Percentiles rank a stretch among this genome's conserved stretches.
Evolutionary conservation across 805 yeast species (phyloP).

Genomic region (Candida andamanensis): DNA sequence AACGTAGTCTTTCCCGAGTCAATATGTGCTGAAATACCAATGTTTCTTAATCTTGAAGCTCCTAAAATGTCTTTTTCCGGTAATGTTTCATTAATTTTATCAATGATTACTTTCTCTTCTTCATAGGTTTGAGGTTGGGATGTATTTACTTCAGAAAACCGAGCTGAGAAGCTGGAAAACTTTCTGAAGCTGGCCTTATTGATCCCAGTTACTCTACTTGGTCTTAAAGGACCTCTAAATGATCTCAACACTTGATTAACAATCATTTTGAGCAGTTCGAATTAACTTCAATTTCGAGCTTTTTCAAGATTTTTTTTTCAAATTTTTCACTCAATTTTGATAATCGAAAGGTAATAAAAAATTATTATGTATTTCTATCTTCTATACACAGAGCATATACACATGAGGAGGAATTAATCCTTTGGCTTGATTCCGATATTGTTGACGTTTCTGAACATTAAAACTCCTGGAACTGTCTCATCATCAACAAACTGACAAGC

Average conservation of each 20-base stretch:
- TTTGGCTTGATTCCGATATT: conserved; percentile 40
- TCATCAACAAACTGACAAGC: conserved; percentile 65
- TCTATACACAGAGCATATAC: no score
- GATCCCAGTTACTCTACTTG: background rate
- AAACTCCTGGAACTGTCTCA: conserved; percentile 42
- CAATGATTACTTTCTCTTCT: conserved; percentile 67
- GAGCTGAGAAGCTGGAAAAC: conserved; percentile 3
- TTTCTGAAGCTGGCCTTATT: background rate
- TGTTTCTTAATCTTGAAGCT: conserved; percentile 70
- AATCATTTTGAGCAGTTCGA: no score
- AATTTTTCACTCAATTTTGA: conserved; percentile 10
- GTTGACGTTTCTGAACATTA: conserved; percentile 61
- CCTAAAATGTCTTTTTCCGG: conserved; percentile 48
- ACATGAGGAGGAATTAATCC: conserved; percentile 16
- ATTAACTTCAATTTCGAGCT: background rate
- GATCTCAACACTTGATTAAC: conserved; percentile 4
- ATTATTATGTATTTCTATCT: no score
- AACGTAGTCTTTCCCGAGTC: conserved; percentile 98
- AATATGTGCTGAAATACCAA: conserved; percentile 96
- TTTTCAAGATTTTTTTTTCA: background rate
- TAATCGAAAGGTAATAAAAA: no score
- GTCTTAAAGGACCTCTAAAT: conserved; percentile 1
- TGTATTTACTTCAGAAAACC: conserved; percentile 3
- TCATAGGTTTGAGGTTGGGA: conserved; percentile 48
- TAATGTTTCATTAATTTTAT: conserved; percentile 47